These are phyloP conservation scores for Mycena crocata DNA, from an alignment of 768 basidiomycete species.

Conservation along the genomic window DNA sequence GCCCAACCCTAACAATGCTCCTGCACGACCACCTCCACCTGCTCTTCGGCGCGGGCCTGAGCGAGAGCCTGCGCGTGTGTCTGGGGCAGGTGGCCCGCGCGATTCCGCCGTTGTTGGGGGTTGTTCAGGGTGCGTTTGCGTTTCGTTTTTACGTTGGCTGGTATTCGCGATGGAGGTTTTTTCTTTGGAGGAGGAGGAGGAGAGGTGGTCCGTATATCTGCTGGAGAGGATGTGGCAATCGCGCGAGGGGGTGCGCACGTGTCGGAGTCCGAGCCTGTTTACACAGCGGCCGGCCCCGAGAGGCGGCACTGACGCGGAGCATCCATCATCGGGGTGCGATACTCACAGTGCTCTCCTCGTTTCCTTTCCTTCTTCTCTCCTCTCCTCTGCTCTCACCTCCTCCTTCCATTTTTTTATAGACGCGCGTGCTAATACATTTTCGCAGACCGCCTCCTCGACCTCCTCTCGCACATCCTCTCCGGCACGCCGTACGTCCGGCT, in stretches of 20 bases:
- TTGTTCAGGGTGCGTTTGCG: conserved; percentile 81
- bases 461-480: conserved; percentile 84
- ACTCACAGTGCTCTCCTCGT: no score
- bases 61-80: conserved; percentile 87
- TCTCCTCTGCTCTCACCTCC: background rate
- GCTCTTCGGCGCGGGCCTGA: conserved; percentile 90
- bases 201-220: no score
- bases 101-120: conserved; percentile 91
- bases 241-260: no score
- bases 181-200: no score
- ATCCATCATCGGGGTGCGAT: no score
- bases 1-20: conserved; percentile 94
- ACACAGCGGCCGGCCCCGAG: no score
- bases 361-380: background rate
- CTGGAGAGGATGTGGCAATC: no score
- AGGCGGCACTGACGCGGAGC: no score
- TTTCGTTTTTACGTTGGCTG: background rate
- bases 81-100: conserved; percentile 84
- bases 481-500: conserved; percentile 89
- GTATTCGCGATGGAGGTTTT: background rate
- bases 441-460: conserved; percentile 88
- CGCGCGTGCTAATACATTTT: background rate
- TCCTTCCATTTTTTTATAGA: background rate
- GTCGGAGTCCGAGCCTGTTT: no score
- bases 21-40: conserved; percentile 97